Percentiles rank a stretch among this genome's conserved stretches.
phyloP scores from a whole-genome alignment of 2,329 filamentous ascomycete genomes.

The Ophiostoma populinum region DNA sequence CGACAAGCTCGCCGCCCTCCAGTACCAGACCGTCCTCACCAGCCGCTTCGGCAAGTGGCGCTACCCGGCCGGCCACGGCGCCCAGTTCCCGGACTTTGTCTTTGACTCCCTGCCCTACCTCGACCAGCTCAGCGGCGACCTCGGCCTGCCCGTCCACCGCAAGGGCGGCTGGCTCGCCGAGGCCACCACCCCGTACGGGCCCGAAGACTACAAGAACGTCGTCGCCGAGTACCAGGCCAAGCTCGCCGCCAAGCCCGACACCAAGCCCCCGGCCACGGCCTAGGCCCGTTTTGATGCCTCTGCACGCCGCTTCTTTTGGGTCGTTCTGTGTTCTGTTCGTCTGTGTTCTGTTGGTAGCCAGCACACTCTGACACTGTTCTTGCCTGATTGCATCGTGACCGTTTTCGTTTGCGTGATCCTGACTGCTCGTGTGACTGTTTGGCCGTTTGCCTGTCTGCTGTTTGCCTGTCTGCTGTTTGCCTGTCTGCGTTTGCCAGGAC shows the following conservation, averaged over 20 bases:
- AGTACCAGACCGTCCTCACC: slow-evolving; percentile 42
- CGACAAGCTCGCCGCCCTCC: slow-evolving; percentile 25
- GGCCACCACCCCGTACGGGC: slow-evolving; percentile 37
- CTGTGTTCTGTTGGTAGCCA: no score
- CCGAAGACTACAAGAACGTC: slow-evolving; percentile 37
- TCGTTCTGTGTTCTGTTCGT: no score
- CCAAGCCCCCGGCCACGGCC: no score
- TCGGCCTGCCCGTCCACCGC: slow-evolving; percentile 39
- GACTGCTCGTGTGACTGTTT: no score
- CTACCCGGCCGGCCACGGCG: slow-evolving; percentile 48
- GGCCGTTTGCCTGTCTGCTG: no score
- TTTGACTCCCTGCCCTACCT: slow-evolving; percentile 63
- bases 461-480: no score
- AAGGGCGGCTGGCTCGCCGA: slow-evolving; percentile 37
- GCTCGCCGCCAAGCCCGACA: not conserved
- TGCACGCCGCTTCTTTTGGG: no score
- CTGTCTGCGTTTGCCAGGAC: no score
- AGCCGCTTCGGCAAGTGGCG: slow-evolving; percentile 54
- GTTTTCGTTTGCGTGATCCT: no score
- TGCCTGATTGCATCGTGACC: no score
- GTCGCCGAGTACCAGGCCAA: slow-evolving; percentile 27
- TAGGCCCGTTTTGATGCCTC: no score
- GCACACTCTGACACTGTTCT: no score
- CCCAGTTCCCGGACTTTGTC: slow-evolving; percentile 48
- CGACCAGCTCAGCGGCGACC: slow-evolving; percentile 47